A percentile compares a stretch with the other conserved stretches of the same genome.
Evolutionary conservation across 495 filamentous ascomycete species (phyloP).

Genomic region (Talaromyces stipitatus): DNA sequence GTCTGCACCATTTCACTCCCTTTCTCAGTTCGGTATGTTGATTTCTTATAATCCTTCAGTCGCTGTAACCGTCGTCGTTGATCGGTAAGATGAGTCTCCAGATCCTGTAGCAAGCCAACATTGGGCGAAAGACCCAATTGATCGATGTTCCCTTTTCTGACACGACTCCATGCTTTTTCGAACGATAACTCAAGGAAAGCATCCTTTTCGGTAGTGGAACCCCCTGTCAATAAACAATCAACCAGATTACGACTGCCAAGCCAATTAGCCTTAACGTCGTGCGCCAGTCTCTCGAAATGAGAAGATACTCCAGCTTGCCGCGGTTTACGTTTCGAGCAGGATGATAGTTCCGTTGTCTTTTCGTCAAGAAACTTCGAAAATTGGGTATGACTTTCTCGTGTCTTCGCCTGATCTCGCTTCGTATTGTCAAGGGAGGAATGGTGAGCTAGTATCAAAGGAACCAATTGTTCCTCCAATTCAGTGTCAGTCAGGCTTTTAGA

Average conservation of each 20-base stretch:
- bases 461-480: constrained; percentile 50
- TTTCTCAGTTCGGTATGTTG: constrained; percentile 14
- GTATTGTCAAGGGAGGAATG: constrained; percentile 50
- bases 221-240: constrained; percentile 57
- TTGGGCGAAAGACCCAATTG: constrained; percentile 35
- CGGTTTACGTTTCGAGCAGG: constrained; percentile 7
- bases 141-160: constrained; percentile 44
- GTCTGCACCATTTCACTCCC: constrained; percentile 8
- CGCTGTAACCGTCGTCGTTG: constrained; percentile 58
- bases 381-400: constrained; percentile 46
- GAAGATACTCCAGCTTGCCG: constrained; percentile 25
- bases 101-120: constrained; percentile 44
- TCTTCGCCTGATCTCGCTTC: constrained; percentile 29
- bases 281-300: constrained; percentile 27
- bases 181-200: constrained; percentile 57
- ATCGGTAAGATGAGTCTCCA: constrained; percentile 50
- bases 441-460: constrained; percentile 66
- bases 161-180: constrained; percentile 56
- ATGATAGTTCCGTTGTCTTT: constrained; percentile 39
- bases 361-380: constrained; percentile 52
- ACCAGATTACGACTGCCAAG: constrained; percentile 63
- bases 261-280: constrained; percentile 62
- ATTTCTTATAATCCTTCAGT: constrained; percentile 64
- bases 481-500: constrained; percentile 47
- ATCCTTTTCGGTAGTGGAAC: constrained; percentile 49